Percentiles rank a stretch among this genome's conserved stretches.
These are phyloP conservation scores for Linum usitatissimum DNA, from an alignment of 345 rosid genomes.

Conservation along the genomic window DNA sequence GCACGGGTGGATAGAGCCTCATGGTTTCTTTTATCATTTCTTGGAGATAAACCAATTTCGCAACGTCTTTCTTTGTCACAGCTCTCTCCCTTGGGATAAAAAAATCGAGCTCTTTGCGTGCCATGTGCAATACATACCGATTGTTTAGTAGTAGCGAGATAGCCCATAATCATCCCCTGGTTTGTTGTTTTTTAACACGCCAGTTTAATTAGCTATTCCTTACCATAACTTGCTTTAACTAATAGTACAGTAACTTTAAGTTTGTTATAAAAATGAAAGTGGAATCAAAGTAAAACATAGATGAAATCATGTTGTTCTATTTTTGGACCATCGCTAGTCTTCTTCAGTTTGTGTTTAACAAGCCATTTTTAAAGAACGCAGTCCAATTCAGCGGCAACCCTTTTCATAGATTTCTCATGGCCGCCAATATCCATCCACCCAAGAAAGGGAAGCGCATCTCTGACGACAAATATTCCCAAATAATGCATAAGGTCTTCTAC, in stretches of 20 bases:
- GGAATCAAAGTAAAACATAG: constrained; percentile 17
- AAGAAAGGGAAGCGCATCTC: background rate
- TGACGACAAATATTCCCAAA: constrained; percentile 3
- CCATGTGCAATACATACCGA: background rate
- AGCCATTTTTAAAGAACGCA: constrained; percentile 20
- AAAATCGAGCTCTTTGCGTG: background rate
- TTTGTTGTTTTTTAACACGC: too few species aligned
- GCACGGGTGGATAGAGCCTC: background rate
- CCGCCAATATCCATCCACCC: background rate
- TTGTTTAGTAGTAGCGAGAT: background rate
- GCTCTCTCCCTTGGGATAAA: background rate
- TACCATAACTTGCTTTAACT: too few species aligned
- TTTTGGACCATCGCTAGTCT: background rate
- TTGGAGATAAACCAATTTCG: background rate
- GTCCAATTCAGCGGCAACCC: constrained; percentile 20
- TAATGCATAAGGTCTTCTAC: constrained; percentile 16
- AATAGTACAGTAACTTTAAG: too few species aligned
- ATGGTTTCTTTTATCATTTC: background rate
- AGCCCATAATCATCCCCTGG: background rate
- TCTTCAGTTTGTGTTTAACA: constrained; percentile 22
- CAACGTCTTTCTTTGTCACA: background rate
- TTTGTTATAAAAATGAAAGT: too few species aligned
- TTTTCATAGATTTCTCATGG: constrained; percentile 9
- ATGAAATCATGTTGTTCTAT: constrained; percentile 10
- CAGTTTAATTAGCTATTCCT: too few species aligned